These are phyloP conservation scores for Cryptomeria japonica DNA, from an alignment of 75 land plant genomes.

Conservation along the genomic window DNA sequence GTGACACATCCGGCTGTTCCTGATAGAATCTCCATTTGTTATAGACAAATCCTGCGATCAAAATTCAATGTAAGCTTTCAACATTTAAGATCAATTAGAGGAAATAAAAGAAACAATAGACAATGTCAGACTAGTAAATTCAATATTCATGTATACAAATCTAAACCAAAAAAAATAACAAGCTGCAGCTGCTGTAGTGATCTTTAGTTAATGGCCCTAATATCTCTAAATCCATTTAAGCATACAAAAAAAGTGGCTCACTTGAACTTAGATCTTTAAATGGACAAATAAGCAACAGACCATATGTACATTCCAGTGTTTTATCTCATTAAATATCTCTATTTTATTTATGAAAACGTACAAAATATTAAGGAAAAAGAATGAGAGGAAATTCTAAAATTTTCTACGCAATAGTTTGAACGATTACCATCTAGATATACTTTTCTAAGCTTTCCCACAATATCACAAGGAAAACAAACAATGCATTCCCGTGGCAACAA, in stretches of 20 bases:
- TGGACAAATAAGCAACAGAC: background rate
- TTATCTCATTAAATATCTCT: background rate
- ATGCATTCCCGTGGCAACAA: background rate
- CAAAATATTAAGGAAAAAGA: background rate
- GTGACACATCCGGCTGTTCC: slow-evolving; percentile 63
- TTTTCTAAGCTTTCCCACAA: background rate
- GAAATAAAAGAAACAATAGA: background rate
- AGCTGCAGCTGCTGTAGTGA: too few relatives aligned
- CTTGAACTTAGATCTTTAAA: background rate
- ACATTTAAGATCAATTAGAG: background rate
- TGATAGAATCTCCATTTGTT: slow-evolving; percentile 24
- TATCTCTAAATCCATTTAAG: too few relatives aligned
- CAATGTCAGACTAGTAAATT: background rate
- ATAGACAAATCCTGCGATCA: slow-evolving; percentile 44
- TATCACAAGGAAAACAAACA: background rate
- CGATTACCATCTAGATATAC: background rate
- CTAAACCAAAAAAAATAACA: background rate
- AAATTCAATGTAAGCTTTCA: background rate
- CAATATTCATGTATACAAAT: background rate
- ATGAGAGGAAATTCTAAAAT: background rate
- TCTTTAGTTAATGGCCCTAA: background rate
- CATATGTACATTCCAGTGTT: background rate
- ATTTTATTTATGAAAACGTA: background rate
- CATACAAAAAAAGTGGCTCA: background rate
- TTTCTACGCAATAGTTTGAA: background rate